Base-by-base conservation (phyloP, 2,329 filamentous ascomycete genomes). In the Ceratocystis diversiconidia region DNA sequence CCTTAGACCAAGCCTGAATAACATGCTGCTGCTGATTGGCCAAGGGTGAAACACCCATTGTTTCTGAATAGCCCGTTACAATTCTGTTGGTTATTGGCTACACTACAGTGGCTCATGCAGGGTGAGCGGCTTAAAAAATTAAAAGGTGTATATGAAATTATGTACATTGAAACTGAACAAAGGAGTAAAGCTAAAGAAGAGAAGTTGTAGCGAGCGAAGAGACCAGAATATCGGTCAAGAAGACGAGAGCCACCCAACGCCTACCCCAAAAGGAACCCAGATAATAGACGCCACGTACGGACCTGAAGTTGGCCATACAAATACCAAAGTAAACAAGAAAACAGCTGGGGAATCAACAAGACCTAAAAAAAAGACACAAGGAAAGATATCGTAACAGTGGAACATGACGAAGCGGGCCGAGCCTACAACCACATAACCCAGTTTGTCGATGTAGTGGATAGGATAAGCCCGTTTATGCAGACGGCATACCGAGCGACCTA, bases 81-180 rank as follows among this genome's bases (percentile, higher is more conserved):
- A 15, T 41, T 36, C 3, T 36, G 10, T 15, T 41, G 10, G 3
- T 41, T 41, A 15, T 1, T 41, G 36, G 10, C 36, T 41, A 41
- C 10, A 41, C 36, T 41, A 41, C 36, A 4, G 36, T 41, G 36
- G 36, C 36, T 41, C 36, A 15, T 41, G 10, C 36, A 41, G 36
- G 10, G 19, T 28, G n/a, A 15, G 19, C 19, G 5, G 3, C 48
- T 28, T 36, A 63, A 60, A 60, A 59, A 60, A 65, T 41, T 46
- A 62, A 66, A 66, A 55, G 55, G 50, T 64, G 62, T 65, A 66
- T 66, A 66, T 50, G 41, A 60, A 66, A 28, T 28, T 66, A 66
- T 66, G 15, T 66, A 63, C 50, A 64, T 50, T 62, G 32, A 52
- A 66, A 52, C n/a, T 55, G 44, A 61, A 63, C 5, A 60, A 62